Evolutionary conservation across 495 filamentous ascomycete species (phyloP), one percentile per base, ranked within the genome.

Genomic region (Amphirosellinia nigrospora): DNA sequence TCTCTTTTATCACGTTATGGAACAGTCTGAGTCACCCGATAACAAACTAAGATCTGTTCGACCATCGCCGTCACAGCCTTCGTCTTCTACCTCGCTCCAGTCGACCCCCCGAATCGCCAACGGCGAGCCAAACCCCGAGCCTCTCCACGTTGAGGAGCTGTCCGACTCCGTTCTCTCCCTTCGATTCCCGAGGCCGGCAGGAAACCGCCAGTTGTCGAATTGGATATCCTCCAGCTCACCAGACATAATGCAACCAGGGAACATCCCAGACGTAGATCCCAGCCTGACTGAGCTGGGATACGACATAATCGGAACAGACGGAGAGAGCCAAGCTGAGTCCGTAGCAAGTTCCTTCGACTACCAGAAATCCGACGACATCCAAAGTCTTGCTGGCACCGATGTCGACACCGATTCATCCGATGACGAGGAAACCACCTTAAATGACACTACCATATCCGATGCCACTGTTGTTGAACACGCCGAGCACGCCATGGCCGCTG

Each of bases 211-310:
- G 30, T 79, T 88, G 21, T 84, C 82, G 72, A 81, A 79, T 77
- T 88, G 85, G 84, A 74, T 88, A 36, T 83, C 82, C 0, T 81
- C 77, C 55, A 86, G 82, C 69, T 79, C 80, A n/a, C 82, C 83
- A 32, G 79, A 83, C 71, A 83, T 83, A 39, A 83, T 84, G 80
- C 81, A 84, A 58, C 72, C 77, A 4, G 76, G 79, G 66, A 82
- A 58, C 68, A 76, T 83, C 62, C 67, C 67, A 43, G 79, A 79
- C 45, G 82, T 82, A 36, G 80, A 82, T 41, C 76, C 77, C 66
- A 84, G 75, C 72, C 78, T 89, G 46, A 80, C 83, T 70, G 87
- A 89, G 71, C 88, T 87, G 69, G 79, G 86, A 55, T 90, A 87
- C 72, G 87, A 88, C 58, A 80, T 89, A 52, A 83, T 90, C 73